These are phyloP conservation scores for Aspergillus caelatus DNA, from an alignment of 2,329 filamentous ascomycete genomes.

Conservation along the genomic window DNA sequence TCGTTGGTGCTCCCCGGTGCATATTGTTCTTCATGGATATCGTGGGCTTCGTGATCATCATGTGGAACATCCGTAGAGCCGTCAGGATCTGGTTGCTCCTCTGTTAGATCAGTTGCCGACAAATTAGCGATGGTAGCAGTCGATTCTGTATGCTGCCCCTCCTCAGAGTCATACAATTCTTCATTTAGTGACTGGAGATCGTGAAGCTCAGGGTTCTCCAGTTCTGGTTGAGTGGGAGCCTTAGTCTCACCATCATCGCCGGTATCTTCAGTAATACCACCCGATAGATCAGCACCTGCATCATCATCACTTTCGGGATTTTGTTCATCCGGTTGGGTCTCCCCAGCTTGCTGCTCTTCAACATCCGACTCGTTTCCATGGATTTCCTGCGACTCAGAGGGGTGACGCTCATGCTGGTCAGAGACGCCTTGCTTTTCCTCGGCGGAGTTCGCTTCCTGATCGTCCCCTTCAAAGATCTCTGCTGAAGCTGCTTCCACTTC, in stretches of 20 bases:
- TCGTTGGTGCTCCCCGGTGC: conserved; percentile 24
- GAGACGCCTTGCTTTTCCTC: conserved; percentile 18
- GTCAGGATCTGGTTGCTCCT: conserved; percentile 22
- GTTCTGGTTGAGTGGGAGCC: conserved; percentile 15
- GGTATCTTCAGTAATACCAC: conserved; percentile 14
- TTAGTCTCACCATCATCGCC: conserved; percentile 10
- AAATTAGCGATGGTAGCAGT: conserved; percentile 30
- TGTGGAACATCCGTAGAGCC: conserved; percentile 11
- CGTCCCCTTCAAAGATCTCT: conserved; percentile 16
- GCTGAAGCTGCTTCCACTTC: conserved; percentile 43
- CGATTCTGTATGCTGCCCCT: conserved; percentile 35
- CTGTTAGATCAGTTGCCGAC: conserved; percentile 16
- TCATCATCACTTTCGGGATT: conserved; percentile 3
- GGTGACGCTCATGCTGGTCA: conserved; percentile 19
- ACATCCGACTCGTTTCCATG: conserved; percentile 13
- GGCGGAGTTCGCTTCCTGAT: conserved; percentile 17
- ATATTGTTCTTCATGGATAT: conserved; percentile 38
- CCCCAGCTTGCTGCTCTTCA: neutral
- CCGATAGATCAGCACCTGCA: neutral
- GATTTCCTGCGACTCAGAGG: conserved; percentile 15
- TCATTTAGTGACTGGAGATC: conserved; percentile 16
- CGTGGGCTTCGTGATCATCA: conserved; percentile 15
- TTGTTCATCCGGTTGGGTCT: neutral
- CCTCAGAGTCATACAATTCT: conserved; percentile 31
- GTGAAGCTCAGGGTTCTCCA: conserved; percentile 6